These are phyloP conservation scores for Catunica adiposa DNA, from an alignment of 2,329 filamentous ascomycete genomes.

Conservation along the genomic window DNA sequence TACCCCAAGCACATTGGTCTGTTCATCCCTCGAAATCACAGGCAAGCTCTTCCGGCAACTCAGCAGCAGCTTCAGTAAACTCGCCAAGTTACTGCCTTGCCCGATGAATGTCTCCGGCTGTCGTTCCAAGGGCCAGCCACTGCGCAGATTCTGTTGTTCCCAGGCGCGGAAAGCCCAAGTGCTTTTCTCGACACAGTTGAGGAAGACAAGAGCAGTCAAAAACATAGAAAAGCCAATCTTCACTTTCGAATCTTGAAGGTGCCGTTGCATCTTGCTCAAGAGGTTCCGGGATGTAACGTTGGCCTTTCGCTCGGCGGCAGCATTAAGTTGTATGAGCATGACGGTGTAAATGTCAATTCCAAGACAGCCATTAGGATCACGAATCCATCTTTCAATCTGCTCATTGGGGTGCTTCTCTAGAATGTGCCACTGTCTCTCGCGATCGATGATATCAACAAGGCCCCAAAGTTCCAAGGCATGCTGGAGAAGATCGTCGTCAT, in stretches of 20 bases:
- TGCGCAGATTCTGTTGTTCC: conserved; percentile 44
- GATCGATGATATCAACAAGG: conserved; percentile 47
- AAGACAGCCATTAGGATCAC: conserved; percentile 30
- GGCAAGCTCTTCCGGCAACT: conserved; percentile 44
- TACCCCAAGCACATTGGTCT: conserved; percentile 30
- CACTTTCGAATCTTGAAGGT: conserved; percentile 43
- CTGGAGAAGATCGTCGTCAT: conserved; percentile 37
- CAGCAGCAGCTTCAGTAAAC: conserved; percentile 44
- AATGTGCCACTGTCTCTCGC: conserved; percentile 45
- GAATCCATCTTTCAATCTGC: conserved; percentile 30
- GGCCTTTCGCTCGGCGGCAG: conserved; percentile 47
- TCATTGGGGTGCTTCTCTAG: conserved; percentile 29
- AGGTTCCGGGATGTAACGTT: conserved; percentile 41
- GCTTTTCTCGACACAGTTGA: conserved; percentile 51
- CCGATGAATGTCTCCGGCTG: conserved; percentile 39
- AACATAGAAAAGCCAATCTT: conserved; percentile 45
- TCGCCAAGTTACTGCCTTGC: conserved; percentile 42
- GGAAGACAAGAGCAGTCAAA: conserved; percentile 42
- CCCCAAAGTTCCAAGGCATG: conserved; percentile 48
- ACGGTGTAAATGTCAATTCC: conserved; percentile 43
- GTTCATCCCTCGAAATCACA: conserved; percentile 29
- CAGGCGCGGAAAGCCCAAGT: conserved; percentile 54
- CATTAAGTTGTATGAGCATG: conserved; percentile 47
- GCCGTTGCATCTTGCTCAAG: conserved; percentile 43
- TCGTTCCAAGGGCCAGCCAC: conserved; percentile 43